A percentile compares a stretch with the other conserved stretches of the same genome.
These are phyloP conservation scores for Babesia caballi DNA, from an alignment of 169 alveolate species.

Conservation along the genomic window DNA sequence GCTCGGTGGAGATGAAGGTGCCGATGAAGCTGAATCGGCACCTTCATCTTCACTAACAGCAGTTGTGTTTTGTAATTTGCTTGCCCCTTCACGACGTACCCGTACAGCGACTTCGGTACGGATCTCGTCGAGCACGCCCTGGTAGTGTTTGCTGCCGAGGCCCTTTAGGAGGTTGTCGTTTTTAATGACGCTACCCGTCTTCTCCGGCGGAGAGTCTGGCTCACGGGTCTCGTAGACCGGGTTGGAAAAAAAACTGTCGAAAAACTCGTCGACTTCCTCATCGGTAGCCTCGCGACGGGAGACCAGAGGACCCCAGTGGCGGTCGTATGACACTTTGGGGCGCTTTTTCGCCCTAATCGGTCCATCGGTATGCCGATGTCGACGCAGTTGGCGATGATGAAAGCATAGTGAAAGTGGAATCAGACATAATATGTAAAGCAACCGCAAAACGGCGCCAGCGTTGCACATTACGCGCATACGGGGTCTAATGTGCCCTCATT, in stretches of 20 bases:
- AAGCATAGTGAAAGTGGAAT: neutral
- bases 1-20: neutral
- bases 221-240: constrained; percentile 31
- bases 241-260: constrained; percentile 29
- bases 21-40: too few relatives aligned
- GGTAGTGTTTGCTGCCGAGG: constrained; percentile 34
- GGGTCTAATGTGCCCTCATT: neutral
- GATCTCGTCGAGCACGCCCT: constrained; percentile 42
- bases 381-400: neutral
- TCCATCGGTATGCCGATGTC: neutral
- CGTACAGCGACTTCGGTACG: constrained; percentile 21
- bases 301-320: constrained; percentile 28
- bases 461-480: constrained; percentile 17
- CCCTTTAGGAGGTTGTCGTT: constrained; percentile 32
- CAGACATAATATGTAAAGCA: constrained; percentile 3
- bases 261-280: constrained; percentile 4
- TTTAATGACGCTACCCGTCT: neutral
- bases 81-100: constrained; percentile 3
- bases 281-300: constrained; percentile 11
- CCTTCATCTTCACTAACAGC: neutral
- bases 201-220: neutral
- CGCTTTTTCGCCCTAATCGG: neutral
- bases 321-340: neutral
- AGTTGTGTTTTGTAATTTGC: neutral
- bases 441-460: neutral